Evolutionary conservation across 169 alveolate species (phyloP).

Genomic region (Cryptosporidium baileyi): DNA sequence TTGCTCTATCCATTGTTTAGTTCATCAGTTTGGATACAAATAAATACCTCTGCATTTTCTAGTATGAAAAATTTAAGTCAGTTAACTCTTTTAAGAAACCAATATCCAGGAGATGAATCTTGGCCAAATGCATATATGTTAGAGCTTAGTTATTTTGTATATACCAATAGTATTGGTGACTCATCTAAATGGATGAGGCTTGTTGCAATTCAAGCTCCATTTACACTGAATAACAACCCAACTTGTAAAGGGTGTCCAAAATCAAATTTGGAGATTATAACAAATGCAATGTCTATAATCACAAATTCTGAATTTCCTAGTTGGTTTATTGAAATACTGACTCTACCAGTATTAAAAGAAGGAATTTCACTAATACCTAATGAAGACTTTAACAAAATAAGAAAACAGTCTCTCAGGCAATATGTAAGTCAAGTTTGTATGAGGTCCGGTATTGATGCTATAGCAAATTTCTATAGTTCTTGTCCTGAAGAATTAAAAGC

Average conservation of each 20-base stretch:
- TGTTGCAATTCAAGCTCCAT: conserved; percentile 61
- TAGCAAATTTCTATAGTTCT: background rate
- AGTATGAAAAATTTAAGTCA: conserved; percentile 20
- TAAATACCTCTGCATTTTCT: conserved; percentile 51
- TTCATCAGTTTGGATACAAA: conserved; percentile 50
- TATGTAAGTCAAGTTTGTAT: conserved; percentile 50
- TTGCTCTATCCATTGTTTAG: conserved; percentile 35
- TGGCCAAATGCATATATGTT: conserved; percentile 68
- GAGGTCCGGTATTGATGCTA: conserved; percentile 59
- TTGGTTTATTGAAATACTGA: conserved; percentile 53
- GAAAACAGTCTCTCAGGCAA: conserved; percentile 41
- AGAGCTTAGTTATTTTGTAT: conserved; percentile 18
- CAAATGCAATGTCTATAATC: conserved; percentile 63
- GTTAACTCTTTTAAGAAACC: conserved; percentile 19
- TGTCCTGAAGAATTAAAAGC: conserved; percentile 48
- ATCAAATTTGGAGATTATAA: conserved; percentile 43
- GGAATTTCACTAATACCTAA: conserved; percentile 57
- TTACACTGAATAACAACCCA: conserved; percentile 55
- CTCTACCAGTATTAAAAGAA: conserved; percentile 29
- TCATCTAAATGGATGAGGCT: conserved; percentile 64
- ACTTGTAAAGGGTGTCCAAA: conserved; percentile 67
- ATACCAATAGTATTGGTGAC: conserved; percentile 51
- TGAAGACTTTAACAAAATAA: conserved; percentile 30
- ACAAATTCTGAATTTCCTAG: conserved; percentile 45
- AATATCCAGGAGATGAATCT: conserved; percentile 66